Base-by-base conservation (phyloP, 495 filamentous ascomycete species). In the Talaromyces proteolyticus region DNA sequence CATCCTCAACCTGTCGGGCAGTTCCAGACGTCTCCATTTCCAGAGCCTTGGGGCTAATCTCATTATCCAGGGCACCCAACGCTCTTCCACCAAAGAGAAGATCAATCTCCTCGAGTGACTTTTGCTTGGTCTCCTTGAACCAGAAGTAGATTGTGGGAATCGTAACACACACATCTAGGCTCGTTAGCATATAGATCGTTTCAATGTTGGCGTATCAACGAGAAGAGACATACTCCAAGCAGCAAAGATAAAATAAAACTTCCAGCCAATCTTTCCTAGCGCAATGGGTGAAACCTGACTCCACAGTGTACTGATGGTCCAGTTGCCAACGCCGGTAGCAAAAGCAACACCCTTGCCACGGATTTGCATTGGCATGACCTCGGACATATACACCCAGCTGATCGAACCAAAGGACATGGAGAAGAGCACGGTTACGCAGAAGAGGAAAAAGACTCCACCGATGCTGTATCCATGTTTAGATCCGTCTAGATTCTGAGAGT, bases 81-180 rank as follows among this genome's bases (percentile, higher is more conserved):
- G 74, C 69, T 1, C 72, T 56, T 40, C 71, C 72, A 0, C 71
- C 77, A 60, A 82, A 79, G 25, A 80, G 56, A 16, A 77, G 43
- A 64, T 82, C 77, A 51, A 81, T 80, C 47, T 79, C 76, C 51
- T 82, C 79, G 1, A 82, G 58, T 0, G 68, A 69, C 34, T 80
- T 64, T 45, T 75, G 70, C 44, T 77, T 80, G 0, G 77, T 81
- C 57, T 82, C 77, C 41, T 70, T 72, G 57, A 79, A 80, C 29
- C 76, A 64, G 57, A 80, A 70, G 55, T 68, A 79, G 7, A 82
- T 67, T 0, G 70, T 63, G 0, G 64, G 63, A 39, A 69, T 40
- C 10, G 64, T 52, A 51, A 71, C 44, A 29, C 53, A 59, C 7
- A 66, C 43, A 57, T 71, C 67, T 65, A 54, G 20, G 51, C 4